Conservation (phyloP, 768 basidiomycete species). For the Lactarius indigo region DNA sequence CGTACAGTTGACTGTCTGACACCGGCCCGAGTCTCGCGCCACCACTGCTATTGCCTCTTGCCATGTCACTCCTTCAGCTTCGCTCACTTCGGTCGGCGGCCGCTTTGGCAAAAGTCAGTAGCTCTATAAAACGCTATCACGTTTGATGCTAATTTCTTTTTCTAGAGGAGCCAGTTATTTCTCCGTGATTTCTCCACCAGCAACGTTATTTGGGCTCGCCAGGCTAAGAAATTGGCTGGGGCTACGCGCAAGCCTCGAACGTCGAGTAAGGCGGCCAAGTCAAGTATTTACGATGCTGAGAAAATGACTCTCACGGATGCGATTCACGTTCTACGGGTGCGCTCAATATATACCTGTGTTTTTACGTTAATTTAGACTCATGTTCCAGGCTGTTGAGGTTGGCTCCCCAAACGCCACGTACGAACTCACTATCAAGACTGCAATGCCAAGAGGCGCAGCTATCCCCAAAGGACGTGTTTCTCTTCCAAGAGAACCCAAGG, state of each 20-base stretch:
- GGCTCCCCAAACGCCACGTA: slow-evolving; percentile 71
- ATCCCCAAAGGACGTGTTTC: slow-evolving; percentile 88
- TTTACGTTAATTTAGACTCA: slow-evolving; percentile 5
- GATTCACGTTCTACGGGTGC: slow-evolving; percentile 56
- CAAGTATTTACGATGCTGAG: slow-evolving; percentile 57
- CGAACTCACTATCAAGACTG: slow-evolving; percentile 78
- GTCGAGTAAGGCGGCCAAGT: slow-evolving; percentile 47
- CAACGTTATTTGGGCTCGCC: slow-evolving; percentile 43
- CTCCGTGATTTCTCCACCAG: slow-evolving; percentile 53
- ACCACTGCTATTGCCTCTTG: neutral
- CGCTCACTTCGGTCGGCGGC: neutral
- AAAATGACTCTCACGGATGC: slow-evolving; percentile 66
- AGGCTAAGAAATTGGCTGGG: slow-evolving; percentile 54
- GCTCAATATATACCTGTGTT: slow-evolving; percentile 34
- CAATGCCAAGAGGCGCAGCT: slow-evolving; percentile 70
- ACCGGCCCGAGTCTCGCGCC: slow-evolving; percentile 15
- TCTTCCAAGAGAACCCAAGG: slow-evolving; percentile 77
- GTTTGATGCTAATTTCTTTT: neutral
- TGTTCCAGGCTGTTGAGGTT: slow-evolving; percentile 74
- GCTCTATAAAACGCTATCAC: neutral
- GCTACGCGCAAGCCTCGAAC: slow-evolving; percentile 55
- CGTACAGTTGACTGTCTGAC: neutral
- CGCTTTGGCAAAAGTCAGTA: slow-evolving; percentile 1
- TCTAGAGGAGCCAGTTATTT: slow-evolving; percentile 16
- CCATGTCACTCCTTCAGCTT: slow-evolving; percentile 17